phyloP scores from a whole-genome alignment of 2,329 filamentous ascomycete species.

The Dryadomyces quercivorus region DNA sequence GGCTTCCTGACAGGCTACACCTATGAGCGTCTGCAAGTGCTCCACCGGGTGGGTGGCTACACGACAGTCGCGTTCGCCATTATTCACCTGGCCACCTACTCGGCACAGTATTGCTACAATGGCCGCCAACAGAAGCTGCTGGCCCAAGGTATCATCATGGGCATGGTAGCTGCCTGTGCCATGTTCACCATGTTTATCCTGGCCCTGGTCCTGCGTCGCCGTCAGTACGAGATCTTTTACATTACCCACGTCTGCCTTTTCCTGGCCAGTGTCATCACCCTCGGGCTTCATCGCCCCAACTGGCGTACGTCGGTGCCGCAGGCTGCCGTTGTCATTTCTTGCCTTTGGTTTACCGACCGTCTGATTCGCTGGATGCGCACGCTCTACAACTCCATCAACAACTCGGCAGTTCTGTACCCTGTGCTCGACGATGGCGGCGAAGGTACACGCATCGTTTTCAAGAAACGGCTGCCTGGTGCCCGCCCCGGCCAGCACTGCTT shows the following conservation, averaged over 20 bases:
- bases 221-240: slow-evolving; percentile 36
- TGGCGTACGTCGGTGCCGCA: slow-evolving; percentile 23
- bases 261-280: slow-evolving; percentile 25
- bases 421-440: slow-evolving; percentile 24
- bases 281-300: slow-evolving; percentile 31
- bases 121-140: slow-evolving; percentile 15
- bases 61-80: slow-evolving; percentile 23
- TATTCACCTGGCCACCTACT: slow-evolving; percentile 25
- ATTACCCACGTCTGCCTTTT: slow-evolving; percentile 29
- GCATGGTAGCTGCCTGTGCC: slow-evolving; percentile 18
- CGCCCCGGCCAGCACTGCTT: slow-evolving; percentile 44
- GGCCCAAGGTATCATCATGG: slow-evolving; percentile 19
- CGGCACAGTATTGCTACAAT: slow-evolving; percentile 16
- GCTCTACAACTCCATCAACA: slow-evolving; percentile 24
- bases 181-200: slow-evolving; percentile 25
- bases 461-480: slow-evolving; percentile 26
- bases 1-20: slow-evolving; percentile 28
- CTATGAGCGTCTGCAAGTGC: slow-evolving; percentile 32
- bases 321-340: slow-evolving; percentile 24
- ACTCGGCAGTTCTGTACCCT: slow-evolving; percentile 27
- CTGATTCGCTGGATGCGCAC: slow-evolving; percentile 25
- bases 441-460: slow-evolving; percentile 32
- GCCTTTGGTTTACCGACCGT: slow-evolving; percentile 32
- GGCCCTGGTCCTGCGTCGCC: slow-evolving; percentile 18
- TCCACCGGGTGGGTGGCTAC: slow-evolving; percentile 34